Conservation (phyloP, 345 rosid species). For the Salix viminalis region DNA sequence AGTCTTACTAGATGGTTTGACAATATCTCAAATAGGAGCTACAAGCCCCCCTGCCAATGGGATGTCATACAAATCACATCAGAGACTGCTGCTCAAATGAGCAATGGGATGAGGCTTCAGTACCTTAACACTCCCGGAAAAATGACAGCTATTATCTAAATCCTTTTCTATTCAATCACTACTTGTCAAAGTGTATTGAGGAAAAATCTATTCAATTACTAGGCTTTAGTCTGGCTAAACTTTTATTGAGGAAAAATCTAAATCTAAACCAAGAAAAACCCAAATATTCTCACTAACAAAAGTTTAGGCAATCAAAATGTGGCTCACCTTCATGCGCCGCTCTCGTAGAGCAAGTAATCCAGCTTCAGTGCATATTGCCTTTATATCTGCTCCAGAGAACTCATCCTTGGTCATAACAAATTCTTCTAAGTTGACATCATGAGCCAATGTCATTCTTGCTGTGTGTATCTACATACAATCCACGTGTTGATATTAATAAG, state of each 20-base stretch:
- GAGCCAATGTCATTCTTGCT: constrained; percentile 88
- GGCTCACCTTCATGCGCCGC: constrained; percentile 89
- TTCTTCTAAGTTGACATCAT: constrained; percentile 97
- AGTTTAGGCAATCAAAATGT: neutral
- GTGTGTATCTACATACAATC: constrained; percentile 78
- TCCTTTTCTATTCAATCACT: too few species aligned
- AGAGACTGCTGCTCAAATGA: neutral
- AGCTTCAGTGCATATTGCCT: constrained; percentile 96
- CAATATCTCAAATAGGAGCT: neutral
- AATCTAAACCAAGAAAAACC: neutral
- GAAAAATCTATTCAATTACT: neutral
- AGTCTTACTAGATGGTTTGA: neutral
- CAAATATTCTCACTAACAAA: neutral
- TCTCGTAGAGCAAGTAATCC: constrained; percentile 93
- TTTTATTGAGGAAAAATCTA: neutral
- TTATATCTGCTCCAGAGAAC: constrained; percentile 97
- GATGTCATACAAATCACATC: neutral
- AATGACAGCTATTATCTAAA: too few species aligned
- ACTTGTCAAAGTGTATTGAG: neutral
- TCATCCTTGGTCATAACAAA: constrained; percentile 98
- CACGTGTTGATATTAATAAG: neutral
- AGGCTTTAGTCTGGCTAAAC: neutral
- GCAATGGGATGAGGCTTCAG: neutral
- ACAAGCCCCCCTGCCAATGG: neutral
- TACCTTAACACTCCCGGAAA: too few species aligned